Conservation (phyloP, 306 rosid genomes). For the Cicer judaicum region DNA sequence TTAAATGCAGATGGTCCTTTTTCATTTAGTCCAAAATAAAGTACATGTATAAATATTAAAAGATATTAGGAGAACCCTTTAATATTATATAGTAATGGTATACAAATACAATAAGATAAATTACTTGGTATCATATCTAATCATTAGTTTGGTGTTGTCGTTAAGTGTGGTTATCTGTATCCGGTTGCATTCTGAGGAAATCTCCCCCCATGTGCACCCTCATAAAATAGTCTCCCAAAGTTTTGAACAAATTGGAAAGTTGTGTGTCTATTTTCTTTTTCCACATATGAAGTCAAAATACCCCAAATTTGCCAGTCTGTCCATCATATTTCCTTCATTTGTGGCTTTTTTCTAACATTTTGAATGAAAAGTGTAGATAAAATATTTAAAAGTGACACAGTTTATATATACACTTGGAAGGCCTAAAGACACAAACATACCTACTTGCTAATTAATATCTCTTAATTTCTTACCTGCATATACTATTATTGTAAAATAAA, state of each 20-base stretch:
- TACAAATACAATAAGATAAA: constrained; percentile 52
- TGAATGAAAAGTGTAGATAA: constrained; percentile 1
- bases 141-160: constrained; percentile 77
- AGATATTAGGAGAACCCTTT: constrained; percentile 43
- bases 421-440: constrained; percentile 15
- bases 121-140: constrained; percentile 60
- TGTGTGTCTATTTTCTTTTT: constrained; percentile 30
- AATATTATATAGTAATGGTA: background rate
- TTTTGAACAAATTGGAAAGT: constrained; percentile 14
- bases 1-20: constrained; percentile 46
- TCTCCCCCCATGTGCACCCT: constrained; percentile 67
- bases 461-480: constrained; percentile 25
- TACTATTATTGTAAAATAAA: background rate
- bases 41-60: constrained; percentile 29
- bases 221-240: constrained; percentile 45
- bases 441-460: constrained; percentile 21
- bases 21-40: constrained; percentile 44
- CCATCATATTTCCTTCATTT: constrained; percentile 37
- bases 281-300: constrained; percentile 22
- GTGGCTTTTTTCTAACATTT: constrained; percentile 42
- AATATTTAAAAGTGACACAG: constrained; percentile 13
- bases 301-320: constrained; percentile 54
- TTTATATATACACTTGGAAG: constrained; percentile 6
- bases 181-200: constrained; percentile 45
- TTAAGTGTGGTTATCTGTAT: constrained; percentile 40